Base-by-base conservation (phyloP, 768 basidiomycete species). In the Chalciporus chontae region DNA sequence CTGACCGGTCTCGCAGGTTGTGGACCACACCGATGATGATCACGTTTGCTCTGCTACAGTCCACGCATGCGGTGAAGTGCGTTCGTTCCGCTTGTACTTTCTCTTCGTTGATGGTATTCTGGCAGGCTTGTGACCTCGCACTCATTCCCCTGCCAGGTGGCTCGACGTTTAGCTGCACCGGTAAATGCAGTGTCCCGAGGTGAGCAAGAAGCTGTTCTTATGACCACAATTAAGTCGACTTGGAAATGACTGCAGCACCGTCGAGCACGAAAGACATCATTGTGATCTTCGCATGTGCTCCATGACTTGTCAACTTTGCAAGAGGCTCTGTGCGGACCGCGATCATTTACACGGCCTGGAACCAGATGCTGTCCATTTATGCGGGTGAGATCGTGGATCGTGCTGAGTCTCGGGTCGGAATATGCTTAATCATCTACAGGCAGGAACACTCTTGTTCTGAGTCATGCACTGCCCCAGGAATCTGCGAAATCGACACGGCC, bases 271-370 rank as follows among this genome's bases (percentile, higher is more conserved):
- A 4, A 55, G 59, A 4, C 83, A 84, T 62, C 59, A 64, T 17
- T 84, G 83, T 54, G 75, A 77, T 29, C 63, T 70, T 23, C 66
- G 74, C n/a, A 71, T 76, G 39, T 84, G 84, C 47, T 79, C 81
- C 0, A 57, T 80, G 19, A 52, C 65, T 7, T 84, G 83, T 57
- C 69, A 77, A 44, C 68, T 85, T 2, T 85, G 83, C 61, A 77
- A 71, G 51, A 70, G 80, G 29, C 67, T 75, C 11, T 84, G 83
- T 48, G 64, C 70, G 3, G 61, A 63, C 46, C 41, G 52, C 5
- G 62, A 77, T 46, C 83, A 84, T 65, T 67, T 84, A 13, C 83
- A 84, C 42, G 80, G 72, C 0, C 61, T 81, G 18, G 62, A 71
- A 23, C 48, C 48, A 2, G 63, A 50, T 4, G 68, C 69, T 0